phyloP scores from a whole-genome alignment of 2,329 filamentous ascomycete genomes.

The Colletotrichum eleusines region DNA sequence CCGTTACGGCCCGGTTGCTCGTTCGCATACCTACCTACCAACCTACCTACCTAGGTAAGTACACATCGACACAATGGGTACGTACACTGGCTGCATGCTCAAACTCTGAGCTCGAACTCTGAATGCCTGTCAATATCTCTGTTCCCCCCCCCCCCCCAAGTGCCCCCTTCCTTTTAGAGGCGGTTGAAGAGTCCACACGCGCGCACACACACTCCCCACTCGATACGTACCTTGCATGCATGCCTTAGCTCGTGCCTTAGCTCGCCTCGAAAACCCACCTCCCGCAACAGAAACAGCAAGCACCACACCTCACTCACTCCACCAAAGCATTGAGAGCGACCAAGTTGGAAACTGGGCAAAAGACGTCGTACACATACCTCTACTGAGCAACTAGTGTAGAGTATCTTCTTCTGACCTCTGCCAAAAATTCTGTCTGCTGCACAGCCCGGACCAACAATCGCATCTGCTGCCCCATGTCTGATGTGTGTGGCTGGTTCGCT shows the following conservation, averaged over 20 bases:
- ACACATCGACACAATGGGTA: not conserved
- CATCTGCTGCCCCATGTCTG: not conserved
- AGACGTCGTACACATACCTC: not conserved
- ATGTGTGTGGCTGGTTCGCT: too few relatives aligned
- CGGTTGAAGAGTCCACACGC: not conserved
- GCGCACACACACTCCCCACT: constrained; percentile 28
- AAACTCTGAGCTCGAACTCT: constrained; percentile 9
- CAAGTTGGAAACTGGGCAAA: too few relatives aligned
- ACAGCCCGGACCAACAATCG: not conserved
- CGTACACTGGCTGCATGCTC: constrained; percentile 3
- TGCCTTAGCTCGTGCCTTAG: constrained; percentile 32
- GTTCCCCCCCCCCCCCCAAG: not conserved
- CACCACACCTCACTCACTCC: constrained; percentile 10
- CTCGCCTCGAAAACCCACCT: constrained; percentile 37
- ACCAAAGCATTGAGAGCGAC: constrained; percentile 19
- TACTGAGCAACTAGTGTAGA: too few relatives aligned
- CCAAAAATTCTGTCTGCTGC: not conserved
- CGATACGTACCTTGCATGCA: constrained; percentile 32
- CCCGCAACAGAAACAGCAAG: constrained; percentile 36
- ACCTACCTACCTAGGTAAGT: not conserved
- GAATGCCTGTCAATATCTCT: not conserved
- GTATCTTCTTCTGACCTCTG: not conserved
- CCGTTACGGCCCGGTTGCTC: too few relatives aligned
- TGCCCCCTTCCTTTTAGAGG: not conserved
- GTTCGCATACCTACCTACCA: not conserved